A percentile compares a stretch with the other conserved stretches of the same genome.
Evolutionary conservation across 2,329 filamentous ascomycete genomes (phyloP).

Genomic region (Fusarium praegraminearum): DNA sequence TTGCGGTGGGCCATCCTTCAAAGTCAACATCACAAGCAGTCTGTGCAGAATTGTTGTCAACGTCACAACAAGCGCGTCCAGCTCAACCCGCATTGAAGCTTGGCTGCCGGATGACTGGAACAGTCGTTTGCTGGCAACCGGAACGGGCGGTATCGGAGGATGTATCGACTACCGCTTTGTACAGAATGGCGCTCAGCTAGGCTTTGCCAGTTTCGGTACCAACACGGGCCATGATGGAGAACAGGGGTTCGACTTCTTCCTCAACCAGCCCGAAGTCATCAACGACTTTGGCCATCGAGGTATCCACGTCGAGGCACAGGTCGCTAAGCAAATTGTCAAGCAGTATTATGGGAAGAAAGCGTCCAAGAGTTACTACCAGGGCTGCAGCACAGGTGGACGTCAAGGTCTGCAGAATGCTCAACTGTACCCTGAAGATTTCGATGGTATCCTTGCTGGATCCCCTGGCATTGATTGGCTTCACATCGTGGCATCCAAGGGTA

Average conservation of each 20-base stretch:
- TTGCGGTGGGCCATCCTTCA: not conserved
- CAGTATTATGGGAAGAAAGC: conserved; percentile 2
- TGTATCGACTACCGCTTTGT: conserved; percentile 3
- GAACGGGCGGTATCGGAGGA: conserved; percentile 13
- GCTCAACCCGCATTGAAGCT: conserved; percentile 8
- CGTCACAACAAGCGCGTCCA: not conserved
- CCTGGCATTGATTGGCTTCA: conserved; percentile 17
- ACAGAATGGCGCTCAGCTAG: conserved; percentile 5
- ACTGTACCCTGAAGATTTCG: conserved; percentile 15
- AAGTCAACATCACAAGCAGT: not conserved
- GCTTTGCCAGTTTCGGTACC: conserved; percentile 7
- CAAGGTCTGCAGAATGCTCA: conserved; percentile 18
- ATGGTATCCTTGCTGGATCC: conserved; percentile 10
- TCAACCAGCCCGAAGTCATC: conserved; percentile 2
- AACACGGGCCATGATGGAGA: conserved; percentile 8
- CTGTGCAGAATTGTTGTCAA: conserved; percentile 16
- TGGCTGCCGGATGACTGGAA: conserved; percentile 17
- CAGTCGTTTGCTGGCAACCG: conserved; percentile 6
- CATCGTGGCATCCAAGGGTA: conserved; percentile 17
- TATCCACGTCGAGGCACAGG: not conserved
- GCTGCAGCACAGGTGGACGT: conserved; percentile 7
- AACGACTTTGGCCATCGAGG: conserved; percentile 24
- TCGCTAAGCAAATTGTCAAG: conserved; percentile 10
- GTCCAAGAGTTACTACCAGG: conserved; percentile 8
- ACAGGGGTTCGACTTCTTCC: conserved; percentile 14